Percentiles rank a stretch among this genome's conserved stretches.
Conservation (phyloP, 192 early-diverging fungal genomes). For the Chytriomyces confervae region DNA sequence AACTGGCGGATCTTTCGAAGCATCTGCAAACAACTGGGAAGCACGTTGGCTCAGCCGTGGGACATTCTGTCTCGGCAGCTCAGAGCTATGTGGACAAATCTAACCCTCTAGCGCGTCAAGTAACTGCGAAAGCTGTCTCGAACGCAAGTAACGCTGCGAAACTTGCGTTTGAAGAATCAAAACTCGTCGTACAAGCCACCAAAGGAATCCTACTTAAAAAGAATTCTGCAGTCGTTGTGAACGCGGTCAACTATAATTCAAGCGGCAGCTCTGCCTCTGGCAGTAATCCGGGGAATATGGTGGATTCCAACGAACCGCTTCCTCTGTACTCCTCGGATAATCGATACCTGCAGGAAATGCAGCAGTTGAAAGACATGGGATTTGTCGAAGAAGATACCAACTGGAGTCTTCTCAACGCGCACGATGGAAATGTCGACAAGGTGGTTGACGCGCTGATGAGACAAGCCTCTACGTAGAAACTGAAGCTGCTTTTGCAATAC, state of each 20-base stretch:
- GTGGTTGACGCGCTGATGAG: slow-evolving; percentile 21
- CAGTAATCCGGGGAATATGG: neutral
- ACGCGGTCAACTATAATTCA: neutral
- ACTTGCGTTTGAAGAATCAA: slow-evolving; percentile 12
- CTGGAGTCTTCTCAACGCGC: neutral
- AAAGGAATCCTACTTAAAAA: neutral
- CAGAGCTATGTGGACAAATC: neutral
- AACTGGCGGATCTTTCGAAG: neutral
- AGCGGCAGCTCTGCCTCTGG: neutral
- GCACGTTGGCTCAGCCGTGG: neutral
- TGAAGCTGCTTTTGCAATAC: neutral
- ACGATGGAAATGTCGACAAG: slow-evolving; percentile 22
- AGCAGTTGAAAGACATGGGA: slow-evolving; percentile 34
- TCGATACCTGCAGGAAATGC: slow-evolving; percentile 12
- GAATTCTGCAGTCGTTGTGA: neutral
- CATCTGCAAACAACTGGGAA: neutral
- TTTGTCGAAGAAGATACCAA: slow-evolving; percentile 28
- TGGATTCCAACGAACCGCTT: neutral
- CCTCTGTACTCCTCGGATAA: neutral
- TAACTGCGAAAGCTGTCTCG: neutral
- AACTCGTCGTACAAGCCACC: neutral
- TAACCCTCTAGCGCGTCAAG: neutral
- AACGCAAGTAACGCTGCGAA: slow-evolving; percentile 12
- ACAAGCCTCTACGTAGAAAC: neutral
- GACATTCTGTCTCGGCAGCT: neutral